Base-by-base conservation (phyloP, 495 filamentous ascomycete species). In the Podospora comata region DNA sequence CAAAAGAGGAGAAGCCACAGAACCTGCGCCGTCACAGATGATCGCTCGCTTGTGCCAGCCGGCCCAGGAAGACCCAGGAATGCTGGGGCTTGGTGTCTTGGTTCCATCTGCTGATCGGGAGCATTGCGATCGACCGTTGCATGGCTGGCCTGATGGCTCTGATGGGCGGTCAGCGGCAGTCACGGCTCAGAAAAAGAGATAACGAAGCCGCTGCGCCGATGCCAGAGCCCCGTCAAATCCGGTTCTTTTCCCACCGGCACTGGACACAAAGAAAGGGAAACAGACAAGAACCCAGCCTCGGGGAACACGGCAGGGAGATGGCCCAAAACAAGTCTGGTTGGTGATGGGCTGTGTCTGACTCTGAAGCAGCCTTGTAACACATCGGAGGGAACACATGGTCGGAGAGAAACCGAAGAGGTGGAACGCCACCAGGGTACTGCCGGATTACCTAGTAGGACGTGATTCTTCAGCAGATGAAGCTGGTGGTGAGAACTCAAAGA, bases 291-390 rank as follows among this genome's bases (percentile, higher is more conserved):
- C 23, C 23, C 23, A 23, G 34, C 34, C 39, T 1, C 39, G 19
- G 9, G n/a, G n/a, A 56, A 65, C 62, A 55, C 48, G 18, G 5
- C 34, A 27, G 20, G 62, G 20, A 39, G 34, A 39, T 39, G 34
- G 9, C n/a, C 16, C 30, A 63, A 19, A 58, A 58, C 55, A 19
- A 26, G 0, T 4, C 55, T 20, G n/a, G 23, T 18, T 7, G 7
- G 18, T 26, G 55, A 58, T 58, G 55, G 55, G 28, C n/a, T 53
- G 26, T 53, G 65, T 63, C 34, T 60, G 18, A 34, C 34, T 20
- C 28, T 66, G 44, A 66, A 62, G 64, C 67, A 66, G 60, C 30
- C 55, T 18, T 48, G 23, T 34, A 32, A 58, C 56, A 26, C 60
- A 34, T 23, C 32, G 44, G 53, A 53, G 60, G 63, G 65, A 32